phyloP scores from a whole-genome alignment of 371 early-diverging fungal species.

The Lichtheimia corymbifera region DNA sequence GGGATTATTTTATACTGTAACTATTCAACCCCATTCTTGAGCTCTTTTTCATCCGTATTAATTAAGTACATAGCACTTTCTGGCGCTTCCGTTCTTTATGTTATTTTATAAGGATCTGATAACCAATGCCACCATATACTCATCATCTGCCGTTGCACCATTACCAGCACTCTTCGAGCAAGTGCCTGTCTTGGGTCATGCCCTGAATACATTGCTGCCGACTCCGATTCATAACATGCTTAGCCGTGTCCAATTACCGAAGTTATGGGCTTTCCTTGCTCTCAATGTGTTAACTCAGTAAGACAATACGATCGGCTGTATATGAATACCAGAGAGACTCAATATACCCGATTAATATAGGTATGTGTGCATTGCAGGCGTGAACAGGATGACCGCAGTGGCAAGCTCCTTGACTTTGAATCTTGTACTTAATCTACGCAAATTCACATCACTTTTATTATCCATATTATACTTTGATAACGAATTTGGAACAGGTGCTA shows the following conservation, averaged over 20 bases:
- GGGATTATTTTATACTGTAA: slow-evolving; percentile 85
- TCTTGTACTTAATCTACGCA: slow-evolving; percentile 83
- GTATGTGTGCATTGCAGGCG: slow-evolving; percentile 85
- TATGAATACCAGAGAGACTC: not conserved
- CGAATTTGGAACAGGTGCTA: slow-evolving; percentile 65
- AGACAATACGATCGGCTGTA: slow-evolving; percentile 20
- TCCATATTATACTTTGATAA: slow-evolving; percentile 86
- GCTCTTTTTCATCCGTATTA: too few species aligned
- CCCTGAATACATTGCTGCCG: slow-evolving; percentile 23
- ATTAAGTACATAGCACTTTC: slow-evolving; percentile 57
- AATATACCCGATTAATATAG: slow-evolving; percentile 15
- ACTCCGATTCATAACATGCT: slow-evolving; percentile 19
- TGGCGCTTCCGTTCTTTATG: slow-evolving; percentile 80
- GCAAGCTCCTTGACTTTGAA: slow-evolving; percentile 83
- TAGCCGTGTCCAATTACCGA: slow-evolving; percentile 43
- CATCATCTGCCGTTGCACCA: slow-evolving; percentile 52
- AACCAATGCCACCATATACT: slow-evolving; percentile 50
- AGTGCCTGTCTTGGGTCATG: slow-evolving; percentile 27
- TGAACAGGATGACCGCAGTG: slow-evolving; percentile 78
- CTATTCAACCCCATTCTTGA: not conserved
- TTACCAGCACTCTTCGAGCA: slow-evolving; percentile 37
- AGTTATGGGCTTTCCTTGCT: slow-evolving; percentile 69
- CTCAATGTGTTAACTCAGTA: slow-evolving; percentile 81
- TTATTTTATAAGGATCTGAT: slow-evolving; percentile 68
- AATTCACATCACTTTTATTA: slow-evolving; percentile 78